Base-by-base conservation (phyloP, 164 flowering plant genomes). In the Nymphaea colorata region DNA sequence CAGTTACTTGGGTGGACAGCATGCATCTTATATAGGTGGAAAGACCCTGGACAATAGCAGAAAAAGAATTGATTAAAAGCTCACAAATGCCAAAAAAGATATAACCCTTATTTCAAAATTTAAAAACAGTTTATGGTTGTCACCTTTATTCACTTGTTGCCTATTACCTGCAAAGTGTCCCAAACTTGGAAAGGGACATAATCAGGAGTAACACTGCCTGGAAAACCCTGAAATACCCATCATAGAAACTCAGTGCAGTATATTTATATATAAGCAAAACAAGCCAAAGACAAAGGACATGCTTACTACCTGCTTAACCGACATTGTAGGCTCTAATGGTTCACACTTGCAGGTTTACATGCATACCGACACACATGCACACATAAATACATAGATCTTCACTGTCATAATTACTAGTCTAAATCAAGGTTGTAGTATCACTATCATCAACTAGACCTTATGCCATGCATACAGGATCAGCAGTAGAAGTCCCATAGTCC, bases 1-100 rank as follows among this genome's bases (percentile, higher is more conserved):
- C 41, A 71, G 67, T 83, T 74, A 92, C 98, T 78, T 95, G 99
- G 42, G 99, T 95, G 2, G 99, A 95, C 68, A 95, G 97, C 99
- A 95, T 95, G 61, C 78, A 85, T 68, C 98, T 71, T 41, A 90
- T 80, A 76, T 92, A 95, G 25, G 99, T 95, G 8, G 99, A 95
- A 47, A 92, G 88, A 11, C 98, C 99, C 99, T 95, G 70, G 42
- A 73, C 12, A 51, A 77, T 61, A 68, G 12, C 12, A 61, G 36
- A 45, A 41, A 43, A 61, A 45, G 64, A 60, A 43, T 14, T 10
- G 5, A 53, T 6, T 61, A 5, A 16, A 42, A 63, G 4, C 25
- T 64, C 4, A 18, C 14, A 15, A 42, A 68, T 3, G 2, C 16
- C 47, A 6, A 66, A 41, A 44, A 65, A 64, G 43, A 36, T 41